phyloP scores from a whole-genome alignment of 345 rosid genomes.

The Eucalyptus viminalis region DNA sequence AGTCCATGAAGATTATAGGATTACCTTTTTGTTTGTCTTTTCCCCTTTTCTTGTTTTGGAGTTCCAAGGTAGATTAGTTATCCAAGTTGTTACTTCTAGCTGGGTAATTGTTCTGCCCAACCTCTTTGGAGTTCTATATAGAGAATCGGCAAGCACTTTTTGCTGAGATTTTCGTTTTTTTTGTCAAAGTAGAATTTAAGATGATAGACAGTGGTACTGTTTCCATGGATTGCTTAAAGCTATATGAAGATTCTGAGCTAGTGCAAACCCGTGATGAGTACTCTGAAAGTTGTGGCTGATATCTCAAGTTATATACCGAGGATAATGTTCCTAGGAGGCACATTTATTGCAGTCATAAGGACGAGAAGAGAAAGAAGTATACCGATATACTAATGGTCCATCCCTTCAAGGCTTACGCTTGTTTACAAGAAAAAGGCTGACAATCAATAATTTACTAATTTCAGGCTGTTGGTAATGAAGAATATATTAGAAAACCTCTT shows the following conservation, averaged over 20 bases:
- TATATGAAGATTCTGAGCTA: neutral
- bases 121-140: neutral
- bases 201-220: neutral
- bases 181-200: neutral
- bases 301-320: neutral
- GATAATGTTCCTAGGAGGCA: neutral
- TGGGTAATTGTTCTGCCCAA: neutral
- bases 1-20: neutral
- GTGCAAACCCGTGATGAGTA: neutral
- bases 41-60: neutral
- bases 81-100: neutral
- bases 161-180: neutral
- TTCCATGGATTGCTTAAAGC: neutral
- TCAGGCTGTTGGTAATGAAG: neutral
- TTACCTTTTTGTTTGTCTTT: neutral
- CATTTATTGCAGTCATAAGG: neutral
- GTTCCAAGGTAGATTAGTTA: neutral
- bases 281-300: neutral
- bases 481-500: neutral
- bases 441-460: neutral
- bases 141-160: neutral
- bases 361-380: neutral
- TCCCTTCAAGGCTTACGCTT: neutral
- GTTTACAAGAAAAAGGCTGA: neutral
- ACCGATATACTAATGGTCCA: neutral